Evolutionary conservation across 2,329 filamentous ascomycete species (phyloP).

Genomic region (Diaporthe amygdali): DNA sequence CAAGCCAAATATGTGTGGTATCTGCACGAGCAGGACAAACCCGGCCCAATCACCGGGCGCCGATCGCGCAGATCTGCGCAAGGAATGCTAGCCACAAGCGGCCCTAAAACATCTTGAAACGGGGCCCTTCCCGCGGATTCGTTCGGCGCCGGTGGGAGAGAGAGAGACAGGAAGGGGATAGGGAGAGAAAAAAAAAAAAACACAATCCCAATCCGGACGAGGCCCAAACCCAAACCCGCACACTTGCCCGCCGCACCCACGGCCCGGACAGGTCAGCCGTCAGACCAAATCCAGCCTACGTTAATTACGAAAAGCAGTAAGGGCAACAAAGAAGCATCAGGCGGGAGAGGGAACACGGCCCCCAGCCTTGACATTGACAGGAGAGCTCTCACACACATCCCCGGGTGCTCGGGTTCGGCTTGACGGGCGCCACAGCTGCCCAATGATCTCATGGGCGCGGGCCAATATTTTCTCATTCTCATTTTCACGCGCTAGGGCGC

Average conservation of each 20-base stretch:
- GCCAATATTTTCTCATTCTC: background rate
- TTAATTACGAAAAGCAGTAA: too few relatives aligned
- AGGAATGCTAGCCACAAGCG: background rate
- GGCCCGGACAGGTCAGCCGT: too few relatives aligned
- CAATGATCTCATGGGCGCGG: conserved; percentile 5
- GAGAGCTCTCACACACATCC: background rate
- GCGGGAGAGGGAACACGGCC: background rate
- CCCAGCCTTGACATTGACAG: background rate
- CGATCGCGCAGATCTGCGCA: conserved; percentile 6
- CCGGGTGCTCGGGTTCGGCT: background rate
- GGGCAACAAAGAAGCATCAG: too few relatives aligned
- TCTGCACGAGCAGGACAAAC: background rate
- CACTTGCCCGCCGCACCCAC: too few relatives aligned
- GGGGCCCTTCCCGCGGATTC: background rate
- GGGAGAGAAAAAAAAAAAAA: too few relatives aligned
- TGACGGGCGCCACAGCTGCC: background rate
- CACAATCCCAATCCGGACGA: background rate
- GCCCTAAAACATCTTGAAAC: conserved; percentile 7
- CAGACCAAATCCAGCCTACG: too few relatives aligned
- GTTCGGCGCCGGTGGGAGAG: background rate
- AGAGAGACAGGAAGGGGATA: too few relatives aligned
- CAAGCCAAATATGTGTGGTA: background rate
- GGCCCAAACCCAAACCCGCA: background rate
- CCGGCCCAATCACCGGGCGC: conserved; percentile 6
- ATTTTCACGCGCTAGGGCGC: background rate